Percentiles rank a stretch among this genome's conserved stretches.
Conservation (phyloP, 768 basidiomycete genomes). For the Termitomyces sp. region DNA sequence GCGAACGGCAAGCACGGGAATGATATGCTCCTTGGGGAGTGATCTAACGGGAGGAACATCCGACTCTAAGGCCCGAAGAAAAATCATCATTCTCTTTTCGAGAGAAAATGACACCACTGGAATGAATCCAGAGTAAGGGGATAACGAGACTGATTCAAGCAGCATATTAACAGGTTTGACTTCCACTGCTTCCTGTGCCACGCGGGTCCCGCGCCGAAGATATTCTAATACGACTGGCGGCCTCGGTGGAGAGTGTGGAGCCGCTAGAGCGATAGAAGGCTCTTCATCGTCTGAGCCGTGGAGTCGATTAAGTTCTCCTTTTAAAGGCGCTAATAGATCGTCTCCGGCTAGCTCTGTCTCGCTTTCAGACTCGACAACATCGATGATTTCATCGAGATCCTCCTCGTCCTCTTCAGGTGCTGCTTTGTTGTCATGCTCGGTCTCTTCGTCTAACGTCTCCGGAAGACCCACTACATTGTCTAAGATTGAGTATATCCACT, state of each 20-base stretch:
- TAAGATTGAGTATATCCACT: constrained; percentile 63
- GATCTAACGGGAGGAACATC: constrained; percentile 40
- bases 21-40: constrained; percentile 40
- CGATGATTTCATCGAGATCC: constrained; percentile 51
- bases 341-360: constrained; percentile 40
- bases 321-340: constrained; percentile 65
- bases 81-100: constrained; percentile 45
- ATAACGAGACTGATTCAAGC: constrained; percentile 32
- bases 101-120: constrained; percentile 46
- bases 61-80: constrained; percentile 53
- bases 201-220: constrained; percentile 61
- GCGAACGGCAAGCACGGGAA: constrained; percentile 52
- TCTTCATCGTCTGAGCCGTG: constrained; percentile 33
- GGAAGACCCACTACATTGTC: constrained; percentile 64
- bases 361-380: constrained; percentile 55
- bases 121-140: constrained; percentile 23
- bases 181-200: constrained; percentile 51
- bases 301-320: constrained; percentile 59
- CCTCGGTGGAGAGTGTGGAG: constrained; percentile 23
- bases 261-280: constrained; percentile 25
- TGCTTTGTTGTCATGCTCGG: constrained; percentile 6
- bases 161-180: constrained; percentile 46
- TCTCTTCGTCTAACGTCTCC: constrained; percentile 14
- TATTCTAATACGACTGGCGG: constrained; percentile 45
- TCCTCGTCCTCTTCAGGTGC: constrained; percentile 26